Conservation (phyloP, 345 rosid genomes). For the Eucalyptus caleyi region DNA sequence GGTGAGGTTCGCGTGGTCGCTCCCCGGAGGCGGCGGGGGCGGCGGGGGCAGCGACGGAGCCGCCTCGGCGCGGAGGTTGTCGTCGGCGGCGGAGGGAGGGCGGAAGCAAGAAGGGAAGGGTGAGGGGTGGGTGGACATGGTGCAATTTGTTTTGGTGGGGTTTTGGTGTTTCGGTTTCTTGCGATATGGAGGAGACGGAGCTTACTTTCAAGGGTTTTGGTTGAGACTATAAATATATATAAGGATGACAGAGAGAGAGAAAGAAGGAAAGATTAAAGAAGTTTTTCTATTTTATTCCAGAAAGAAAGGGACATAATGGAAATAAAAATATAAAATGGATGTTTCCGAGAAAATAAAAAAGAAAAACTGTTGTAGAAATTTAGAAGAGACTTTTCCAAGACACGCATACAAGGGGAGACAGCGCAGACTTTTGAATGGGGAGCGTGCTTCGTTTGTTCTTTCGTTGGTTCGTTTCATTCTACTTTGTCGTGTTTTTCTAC, state of each 20-base stretch:
- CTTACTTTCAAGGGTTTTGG: not conserved
- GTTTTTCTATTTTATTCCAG: not conserved
- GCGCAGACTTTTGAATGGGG: not conserved
- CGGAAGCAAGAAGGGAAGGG: slow-evolving; percentile 40
- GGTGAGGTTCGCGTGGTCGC: slow-evolving; percentile 45
- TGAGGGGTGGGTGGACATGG: slow-evolving; percentile 44
- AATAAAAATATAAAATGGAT: not conserved
- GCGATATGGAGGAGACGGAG: not conserved
- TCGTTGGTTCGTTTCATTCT: not conserved
- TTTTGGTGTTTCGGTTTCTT: not conserved
- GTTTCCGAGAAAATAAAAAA: not conserved
- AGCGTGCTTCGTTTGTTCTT: not conserved
- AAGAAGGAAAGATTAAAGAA: not conserved
- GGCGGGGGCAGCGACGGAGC: slow-evolving; percentile 4
- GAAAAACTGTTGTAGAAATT: not conserved
- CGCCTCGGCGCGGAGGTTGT: not conserved
- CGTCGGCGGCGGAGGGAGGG: slow-evolving; percentile 1
- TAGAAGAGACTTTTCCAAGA: not conserved
- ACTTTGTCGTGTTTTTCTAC: not conserved
- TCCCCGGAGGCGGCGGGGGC: slow-evolving; percentile 7
- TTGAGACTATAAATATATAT: not conserved
- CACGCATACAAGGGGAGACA: not conserved
- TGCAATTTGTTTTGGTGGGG: not conserved
- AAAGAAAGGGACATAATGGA: not conserved
- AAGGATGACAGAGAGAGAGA: not conserved